Base-by-base conservation (phyloP, 352 stramenopile genomes). In the Globisporangium cederbergense region DNA sequence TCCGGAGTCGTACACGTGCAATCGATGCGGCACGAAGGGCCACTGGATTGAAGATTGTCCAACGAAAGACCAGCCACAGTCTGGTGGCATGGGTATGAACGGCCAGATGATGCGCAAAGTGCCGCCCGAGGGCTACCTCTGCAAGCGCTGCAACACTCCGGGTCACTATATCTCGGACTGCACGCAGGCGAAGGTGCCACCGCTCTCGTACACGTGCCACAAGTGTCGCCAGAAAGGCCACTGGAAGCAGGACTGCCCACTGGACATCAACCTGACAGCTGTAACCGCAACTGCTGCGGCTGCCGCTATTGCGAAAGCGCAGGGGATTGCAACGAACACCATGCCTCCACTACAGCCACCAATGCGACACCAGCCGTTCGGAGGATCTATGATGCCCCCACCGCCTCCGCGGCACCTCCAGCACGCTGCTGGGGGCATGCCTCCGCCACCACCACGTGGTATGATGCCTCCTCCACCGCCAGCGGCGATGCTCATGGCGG, bases 21-120 rank as follows among this genome's bases (percentile, higher is more conserved):
- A 95, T 53, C 86, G 86, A 20, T 95, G 86, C 58, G 79, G 84
- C 46, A 91, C 79, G 20, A 93, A 93, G 64, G 85, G 85, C 49
- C 86, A 95, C 53, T 95, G 86, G 86, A 95, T 95, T 53, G 84
- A 95, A 50, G 86, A 95, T 61, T 95, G 86, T 63, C 86, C 86
- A 45, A 92, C 83, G 9, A 93, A 93, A 70, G 85, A 93, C 70
- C 82, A 93, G 60, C 65, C 55, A 18, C 78, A 81, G 40, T 45
- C 42, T 30, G 36, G 36, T 14, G 36, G 36, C 36, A 42, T 42
- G 36, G 36, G 36, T 11, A 55, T 18, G 32, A 25, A n/a, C 4
- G 77, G 72, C n/a, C 66, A 66, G 34, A 40, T 55, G 4, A 66
- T 55, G 49, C 65, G 67, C 25, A 78, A 77, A n/a, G 65, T 86